These are phyloP conservation scores for Paulownia fortunei DNA, from an alignment of 257 asterid genomes.

Conservation along the genomic window DNA sequence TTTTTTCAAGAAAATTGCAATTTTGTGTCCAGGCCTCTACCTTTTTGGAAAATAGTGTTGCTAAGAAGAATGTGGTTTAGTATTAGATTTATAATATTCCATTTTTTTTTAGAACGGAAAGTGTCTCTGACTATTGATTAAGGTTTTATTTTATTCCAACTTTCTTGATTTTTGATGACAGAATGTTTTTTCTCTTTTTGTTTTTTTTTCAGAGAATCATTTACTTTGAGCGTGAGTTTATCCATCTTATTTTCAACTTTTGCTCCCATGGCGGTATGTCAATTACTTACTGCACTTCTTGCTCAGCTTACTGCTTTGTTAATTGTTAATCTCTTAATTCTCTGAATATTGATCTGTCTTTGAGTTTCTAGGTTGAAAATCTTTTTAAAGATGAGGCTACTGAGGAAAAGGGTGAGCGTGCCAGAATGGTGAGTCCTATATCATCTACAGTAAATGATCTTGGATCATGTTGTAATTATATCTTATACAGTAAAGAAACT, in stretches of 20 bases:
- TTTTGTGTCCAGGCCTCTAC: too few relatives aligned
- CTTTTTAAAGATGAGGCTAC: conserved; percentile 91
- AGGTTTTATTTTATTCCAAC: neutral
- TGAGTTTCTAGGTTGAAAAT: conserved; percentile 48
- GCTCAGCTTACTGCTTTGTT: neutral
- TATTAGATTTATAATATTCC: too few relatives aligned
- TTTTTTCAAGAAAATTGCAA: too few relatives aligned
- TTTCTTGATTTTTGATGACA: neutral
- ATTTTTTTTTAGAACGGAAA: neutral
- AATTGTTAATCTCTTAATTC: neutral
- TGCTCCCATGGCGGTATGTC: conserved; percentile 45
- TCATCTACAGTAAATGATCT: neutral
- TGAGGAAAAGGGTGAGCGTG: conserved; percentile 97
- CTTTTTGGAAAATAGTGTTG: too few relatives aligned
- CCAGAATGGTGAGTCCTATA: conserved; percentile 76
- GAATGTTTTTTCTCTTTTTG: neutral
- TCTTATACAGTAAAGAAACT: neutral
- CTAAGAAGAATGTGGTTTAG: too few relatives aligned
- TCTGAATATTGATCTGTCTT: neutral
- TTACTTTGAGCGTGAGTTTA: neutral
- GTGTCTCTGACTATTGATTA: neutral
- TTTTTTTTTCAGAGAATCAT: conserved; percentile 25
- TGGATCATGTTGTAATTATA: neutral
- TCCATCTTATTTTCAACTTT: conserved; percentile 8
- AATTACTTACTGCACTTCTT: neutral